Evolutionary conservation across 805 yeast genomes (phyloP).

Genomic region (Metschnikowia arizonensis): DNA sequence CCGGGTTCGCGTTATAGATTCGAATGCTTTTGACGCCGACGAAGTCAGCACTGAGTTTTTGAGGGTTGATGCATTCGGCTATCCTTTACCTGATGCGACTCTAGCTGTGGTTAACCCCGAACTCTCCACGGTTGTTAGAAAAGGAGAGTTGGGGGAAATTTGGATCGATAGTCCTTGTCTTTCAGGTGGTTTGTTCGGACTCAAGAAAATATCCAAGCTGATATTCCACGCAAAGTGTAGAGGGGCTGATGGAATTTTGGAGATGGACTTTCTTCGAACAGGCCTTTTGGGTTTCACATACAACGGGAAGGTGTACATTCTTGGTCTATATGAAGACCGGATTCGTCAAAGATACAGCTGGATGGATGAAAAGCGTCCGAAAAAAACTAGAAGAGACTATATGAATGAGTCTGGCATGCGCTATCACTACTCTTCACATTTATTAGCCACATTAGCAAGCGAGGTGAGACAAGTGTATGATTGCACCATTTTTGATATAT

Average conservation of each 20-base stretch:
- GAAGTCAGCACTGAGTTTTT: slow-evolving; percentile 40
- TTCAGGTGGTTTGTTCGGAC: slow-evolving; percentile 85
- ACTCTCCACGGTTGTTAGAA: slow-evolving; percentile 66
- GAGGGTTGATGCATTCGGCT: slow-evolving; percentile 89
- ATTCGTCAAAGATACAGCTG: slow-evolving; percentile 71
- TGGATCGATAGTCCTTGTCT: slow-evolving; percentile 96
- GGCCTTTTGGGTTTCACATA: slow-evolving; percentile 86
- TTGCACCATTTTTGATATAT: slow-evolving; percentile 86
- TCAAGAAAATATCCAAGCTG: slow-evolving; percentile 58
- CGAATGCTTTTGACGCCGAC: slow-evolving; percentile 45
- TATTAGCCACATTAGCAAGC: slow-evolving; percentile 78
- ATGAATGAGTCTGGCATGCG: slow-evolving; percentile 40
- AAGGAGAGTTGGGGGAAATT: slow-evolving; percentile 85
- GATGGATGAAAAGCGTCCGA: slow-evolving; percentile 48
- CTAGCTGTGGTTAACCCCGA: slow-evolving; percentile 94
- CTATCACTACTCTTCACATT: slow-evolving; percentile 83
- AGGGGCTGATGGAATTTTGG: slow-evolving; percentile 65
- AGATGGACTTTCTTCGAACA: slow-evolving; percentile 80
- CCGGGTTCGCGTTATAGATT: slow-evolving; percentile 61
- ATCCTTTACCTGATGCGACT: slow-evolving; percentile 90
- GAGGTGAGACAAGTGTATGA: slow-evolving; percentile 80
- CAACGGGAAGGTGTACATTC: slow-evolving; percentile 80
- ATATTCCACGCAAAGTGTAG: slow-evolving; percentile 80
- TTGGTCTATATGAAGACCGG: slow-evolving; percentile 90
- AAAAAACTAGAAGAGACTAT: slow-evolving; percentile 27